A percentile compares a stretch with the other conserved stretches of the same genome.
phyloP scores from a whole-genome alignment of 345 rosid species.

The Eucalyptus polyanthemos region DNA sequence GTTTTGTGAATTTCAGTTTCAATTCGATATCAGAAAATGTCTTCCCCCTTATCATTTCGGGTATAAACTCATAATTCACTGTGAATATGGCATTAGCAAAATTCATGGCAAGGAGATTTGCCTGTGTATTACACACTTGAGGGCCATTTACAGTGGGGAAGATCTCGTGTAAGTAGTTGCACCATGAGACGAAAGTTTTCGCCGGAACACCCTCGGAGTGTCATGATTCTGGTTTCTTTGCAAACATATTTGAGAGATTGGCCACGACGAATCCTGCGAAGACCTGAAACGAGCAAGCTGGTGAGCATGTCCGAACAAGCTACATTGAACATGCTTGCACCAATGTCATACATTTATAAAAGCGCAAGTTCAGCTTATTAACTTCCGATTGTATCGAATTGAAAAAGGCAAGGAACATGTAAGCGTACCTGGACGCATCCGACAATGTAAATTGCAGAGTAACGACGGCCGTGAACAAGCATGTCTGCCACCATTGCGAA shows the following conservation, averaged over 20 bases:
- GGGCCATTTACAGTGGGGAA: neutral
- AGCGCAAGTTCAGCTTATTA: neutral
- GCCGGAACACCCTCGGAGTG: neutral
- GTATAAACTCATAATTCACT: neutral
- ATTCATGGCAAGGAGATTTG: neutral
- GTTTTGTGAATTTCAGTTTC: neutral
- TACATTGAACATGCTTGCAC: neutral
- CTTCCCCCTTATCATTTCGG: neutral
- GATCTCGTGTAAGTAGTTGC: neutral
- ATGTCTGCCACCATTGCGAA: slow-evolving; percentile 85
- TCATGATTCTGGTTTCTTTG: slow-evolving; percentile 3
- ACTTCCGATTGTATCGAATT: neutral
- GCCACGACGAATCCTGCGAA: slow-evolving; percentile 54
- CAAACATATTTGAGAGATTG: slow-evolving; percentile 23
- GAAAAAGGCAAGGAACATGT: neutral
- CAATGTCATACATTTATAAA: neutral
- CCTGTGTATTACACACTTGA: neutral
- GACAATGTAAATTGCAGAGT: slow-evolving; percentile 51
- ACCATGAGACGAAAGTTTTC: neutral
- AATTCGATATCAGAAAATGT: neutral
- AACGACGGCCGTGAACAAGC: slow-evolving; percentile 61
- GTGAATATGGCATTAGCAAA: neutral
- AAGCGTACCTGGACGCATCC: slow-evolving; percentile 58
- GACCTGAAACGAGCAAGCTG: slow-evolving; percentile 13
- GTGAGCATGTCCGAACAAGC: neutral